Evolutionary conservation across 78 protist genomes (phyloP).

Genomic region (Speleostelium caveatum): DNA sequence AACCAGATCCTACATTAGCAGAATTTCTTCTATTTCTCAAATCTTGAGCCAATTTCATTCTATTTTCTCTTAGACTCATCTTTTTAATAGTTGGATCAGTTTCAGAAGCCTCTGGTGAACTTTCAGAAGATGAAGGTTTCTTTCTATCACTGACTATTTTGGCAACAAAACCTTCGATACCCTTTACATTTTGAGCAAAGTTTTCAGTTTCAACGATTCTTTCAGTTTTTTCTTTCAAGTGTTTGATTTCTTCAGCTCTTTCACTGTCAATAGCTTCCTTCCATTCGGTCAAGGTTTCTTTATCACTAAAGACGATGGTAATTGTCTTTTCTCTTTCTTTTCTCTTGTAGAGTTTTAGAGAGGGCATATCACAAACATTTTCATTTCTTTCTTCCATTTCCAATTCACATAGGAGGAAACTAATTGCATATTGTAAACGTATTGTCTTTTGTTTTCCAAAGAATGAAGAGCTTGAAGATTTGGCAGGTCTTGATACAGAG

Average conservation of each 20-base stretch:
- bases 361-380: background rate
- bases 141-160: background rate
- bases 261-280: slow-evolving; percentile 32
- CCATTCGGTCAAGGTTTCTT: slow-evolving; percentile 38
- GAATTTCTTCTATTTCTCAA: slow-evolving; percentile 39
- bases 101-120: background rate
- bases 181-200: background rate
- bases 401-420: slow-evolving; percentile 19
- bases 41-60: slow-evolving; percentile 70
- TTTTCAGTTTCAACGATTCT: slow-evolving; percentile 25
- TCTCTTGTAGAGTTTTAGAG: background rate
- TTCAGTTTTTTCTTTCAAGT: slow-evolving; percentile 38
- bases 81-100: slow-evolving; percentile 26
- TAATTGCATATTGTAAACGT: slow-evolving; percentile 53
- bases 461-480: slow-evolving; percentile 55
- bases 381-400: slow-evolving; percentile 18
- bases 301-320: slow-evolving; percentile 7
- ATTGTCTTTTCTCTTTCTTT: slow-evolving; percentile 4
- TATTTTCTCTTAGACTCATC: slow-evolving; percentile 59
- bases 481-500: slow-evolving; percentile 37
- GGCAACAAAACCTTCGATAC: background rate
- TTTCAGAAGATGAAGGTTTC: background rate
- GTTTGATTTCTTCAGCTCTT: slow-evolving; percentile 27
- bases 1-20: background rate
- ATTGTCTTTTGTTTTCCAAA: slow-evolving; percentile 70